Conservation (phyloP, 2,329 filamentous ascomycete genomes). For the Fusarium drepaniforme region DNA sequence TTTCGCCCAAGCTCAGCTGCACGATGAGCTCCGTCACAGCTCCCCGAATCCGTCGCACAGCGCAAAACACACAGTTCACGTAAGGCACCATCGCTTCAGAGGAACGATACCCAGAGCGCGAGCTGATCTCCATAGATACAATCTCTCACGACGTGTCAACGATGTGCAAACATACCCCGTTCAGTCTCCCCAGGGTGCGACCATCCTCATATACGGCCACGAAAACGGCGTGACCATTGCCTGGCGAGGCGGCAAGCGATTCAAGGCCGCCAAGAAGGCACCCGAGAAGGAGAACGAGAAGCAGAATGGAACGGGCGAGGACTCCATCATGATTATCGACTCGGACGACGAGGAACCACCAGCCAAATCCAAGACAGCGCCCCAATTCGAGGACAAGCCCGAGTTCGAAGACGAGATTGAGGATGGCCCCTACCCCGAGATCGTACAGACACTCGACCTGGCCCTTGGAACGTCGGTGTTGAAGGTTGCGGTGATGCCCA, state of each 20-base stretch:
- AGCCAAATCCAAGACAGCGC: constrained; percentile 47
- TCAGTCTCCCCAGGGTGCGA: constrained; percentile 72
- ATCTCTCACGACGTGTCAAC: constrained; percentile 68
- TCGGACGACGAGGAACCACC: constrained; percentile 69
- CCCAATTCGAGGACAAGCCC: constrained; percentile 64
- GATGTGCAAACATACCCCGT: constrained; percentile 72
- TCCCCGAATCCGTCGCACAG: constrained; percentile 60
- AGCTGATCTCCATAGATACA: constrained; percentile 61
- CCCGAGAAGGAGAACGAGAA: constrained; percentile 56
- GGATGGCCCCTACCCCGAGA: constrained; percentile 64
- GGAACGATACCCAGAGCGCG: not conserved
- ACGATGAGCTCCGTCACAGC: constrained; percentile 49
- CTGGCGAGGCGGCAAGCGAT: constrained; percentile 73
- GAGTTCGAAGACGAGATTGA: constrained; percentile 68
- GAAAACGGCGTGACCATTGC: constrained; percentile 71
- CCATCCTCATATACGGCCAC: constrained; percentile 72
- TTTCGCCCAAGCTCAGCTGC: constrained; percentile 34
- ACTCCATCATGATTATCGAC: constrained; percentile 72
- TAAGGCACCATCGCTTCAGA: constrained; percentile 41
- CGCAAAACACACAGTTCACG: constrained; percentile 63
- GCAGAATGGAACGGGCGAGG: constrained; percentile 64
- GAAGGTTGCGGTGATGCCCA: constrained; percentile 68
- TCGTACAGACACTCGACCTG: constrained; percentile 72
- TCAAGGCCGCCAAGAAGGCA: constrained; percentile 61
- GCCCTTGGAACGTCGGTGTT: constrained; percentile 67